These are phyloP conservation scores for Blepharisma undulans DNA, from an alignment of 169 alveolate genomes.

Conservation along the genomic window DNA sequence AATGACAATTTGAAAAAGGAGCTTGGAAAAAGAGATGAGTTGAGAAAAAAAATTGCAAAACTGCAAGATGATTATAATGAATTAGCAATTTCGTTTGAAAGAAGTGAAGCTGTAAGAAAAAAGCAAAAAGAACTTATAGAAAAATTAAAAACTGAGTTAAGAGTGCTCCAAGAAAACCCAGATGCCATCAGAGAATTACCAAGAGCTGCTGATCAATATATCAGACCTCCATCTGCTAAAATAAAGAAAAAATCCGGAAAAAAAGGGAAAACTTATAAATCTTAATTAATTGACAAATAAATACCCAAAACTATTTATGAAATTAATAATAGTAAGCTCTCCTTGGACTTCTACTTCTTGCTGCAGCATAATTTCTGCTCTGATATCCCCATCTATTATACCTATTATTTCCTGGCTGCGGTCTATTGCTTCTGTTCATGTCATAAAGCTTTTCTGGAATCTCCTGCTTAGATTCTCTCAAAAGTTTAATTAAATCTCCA, in stretches of 20 bases:
- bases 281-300: too few species aligned
- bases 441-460: conserved; percentile 23
- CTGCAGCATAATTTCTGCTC: not conserved
- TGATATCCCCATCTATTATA: conserved; percentile 7
- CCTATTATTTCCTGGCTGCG: not conserved
- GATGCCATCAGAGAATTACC: not conserved
- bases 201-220: not conserved
- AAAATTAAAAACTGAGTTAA: not conserved
- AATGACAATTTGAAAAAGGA: conserved; percentile 19
- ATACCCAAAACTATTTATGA: not conserved
- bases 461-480: conserved; percentile 35
- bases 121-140: conserved; percentile 29
- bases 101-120: conserved; percentile 17
- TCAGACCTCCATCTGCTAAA: not conserved
- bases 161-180: not conserved
- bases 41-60: not conserved
- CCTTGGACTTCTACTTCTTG: not conserved
- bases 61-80: conserved; percentile 17
- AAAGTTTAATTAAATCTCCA: conserved; percentile 69
- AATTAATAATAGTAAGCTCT: not conserved
- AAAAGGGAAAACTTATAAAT: not conserved
- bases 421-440: not conserved
- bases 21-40: not conserved
- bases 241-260: not conserved
- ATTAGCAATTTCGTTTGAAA: not conserved